These are phyloP conservation scores for Botrytis byssoidea DNA, from an alignment of 2,329 filamentous ascomycete genomes.

Conservation along the genomic window DNA sequence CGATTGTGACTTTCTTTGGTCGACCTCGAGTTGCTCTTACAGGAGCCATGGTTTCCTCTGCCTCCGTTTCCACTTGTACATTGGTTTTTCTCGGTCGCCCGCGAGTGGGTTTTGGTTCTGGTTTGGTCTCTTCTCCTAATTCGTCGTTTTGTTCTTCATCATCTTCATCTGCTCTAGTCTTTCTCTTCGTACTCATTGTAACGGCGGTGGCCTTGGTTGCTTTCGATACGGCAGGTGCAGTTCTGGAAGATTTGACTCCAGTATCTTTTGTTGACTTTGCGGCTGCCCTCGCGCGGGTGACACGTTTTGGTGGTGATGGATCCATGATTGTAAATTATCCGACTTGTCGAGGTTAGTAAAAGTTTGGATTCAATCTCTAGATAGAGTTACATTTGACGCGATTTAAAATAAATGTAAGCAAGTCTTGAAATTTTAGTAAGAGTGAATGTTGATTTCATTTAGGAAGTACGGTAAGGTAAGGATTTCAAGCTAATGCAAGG, in stretches of 20 bases:
- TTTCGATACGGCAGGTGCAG: constrained; percentile 50
- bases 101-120: constrained; percentile 44
- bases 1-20: constrained; percentile 43
- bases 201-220: constrained; percentile 39
- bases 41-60: constrained; percentile 30
- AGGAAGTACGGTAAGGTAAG: not conserved
- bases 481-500: constrained; percentile 1
- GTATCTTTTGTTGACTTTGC: constrained; percentile 42
- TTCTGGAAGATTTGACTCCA: constrained; percentile 45
- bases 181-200: constrained; percentile 48
- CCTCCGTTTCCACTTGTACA: constrained; percentile 31
- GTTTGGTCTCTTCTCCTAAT: constrained; percentile 23
- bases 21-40: constrained; percentile 46
- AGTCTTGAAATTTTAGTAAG: not conserved
- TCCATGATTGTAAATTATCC: constrained; percentile 43
- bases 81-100: constrained; percentile 48
- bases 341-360: constrained; percentile 1
- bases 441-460: not conserved
- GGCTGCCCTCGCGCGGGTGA: constrained; percentile 53
- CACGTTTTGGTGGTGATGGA: constrained; percentile 57
- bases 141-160: constrained; percentile 38
- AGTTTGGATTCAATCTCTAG: not conserved
- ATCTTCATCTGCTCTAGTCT: constrained; percentile 50
- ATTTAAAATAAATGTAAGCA: not conserved
- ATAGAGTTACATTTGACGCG: constrained; percentile 11